phyloP scores from a whole-genome alignment of 2,329 filamentous ascomycete genomes.

The Aureobasidium sp. region DNA sequence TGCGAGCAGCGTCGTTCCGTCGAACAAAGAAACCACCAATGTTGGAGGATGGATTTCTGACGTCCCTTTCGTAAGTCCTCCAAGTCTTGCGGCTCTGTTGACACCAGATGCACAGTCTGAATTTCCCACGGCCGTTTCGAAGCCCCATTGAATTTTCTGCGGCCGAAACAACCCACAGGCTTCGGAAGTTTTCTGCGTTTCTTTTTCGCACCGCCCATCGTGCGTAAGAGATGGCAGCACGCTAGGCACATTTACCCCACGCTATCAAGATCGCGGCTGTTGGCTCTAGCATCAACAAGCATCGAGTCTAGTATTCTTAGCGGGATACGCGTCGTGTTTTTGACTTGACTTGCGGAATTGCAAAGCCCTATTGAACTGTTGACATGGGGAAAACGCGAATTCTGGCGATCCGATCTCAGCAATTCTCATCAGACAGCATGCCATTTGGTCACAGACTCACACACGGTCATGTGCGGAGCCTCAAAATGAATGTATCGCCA shows the following conservation, averaged over 20 bases:
- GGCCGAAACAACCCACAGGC: not conserved
- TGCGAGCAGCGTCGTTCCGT: not conserved
- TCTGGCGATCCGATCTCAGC: not conserved
- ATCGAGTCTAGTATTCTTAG: not conserved
- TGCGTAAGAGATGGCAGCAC: not conserved
- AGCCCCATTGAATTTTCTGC: not conserved
- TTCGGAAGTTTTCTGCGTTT: not conserved
- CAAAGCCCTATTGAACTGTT: not conserved
- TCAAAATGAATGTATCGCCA: not conserved
- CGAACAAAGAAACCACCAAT: not conserved
- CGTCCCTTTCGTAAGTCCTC: not conserved
- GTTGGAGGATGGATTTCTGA: not conserved
- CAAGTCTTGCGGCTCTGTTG: not conserved
- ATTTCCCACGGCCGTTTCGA: not conserved
- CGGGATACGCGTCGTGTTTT: not conserved
- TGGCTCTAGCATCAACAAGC: not conserved
- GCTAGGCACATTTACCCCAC: not conserved
- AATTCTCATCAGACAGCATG: not conserved
- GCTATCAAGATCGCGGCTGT: not conserved
- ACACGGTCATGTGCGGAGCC: not conserved
- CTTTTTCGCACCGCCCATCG: not conserved
- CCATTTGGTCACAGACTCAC: not conserved
- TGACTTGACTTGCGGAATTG: not conserved
- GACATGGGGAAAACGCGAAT: not conserved
- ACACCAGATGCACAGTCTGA: not conserved